phyloP scores from a whole-genome alignment of 129 eudicot species.

The Centrapalus pauciflorus region DNA sequence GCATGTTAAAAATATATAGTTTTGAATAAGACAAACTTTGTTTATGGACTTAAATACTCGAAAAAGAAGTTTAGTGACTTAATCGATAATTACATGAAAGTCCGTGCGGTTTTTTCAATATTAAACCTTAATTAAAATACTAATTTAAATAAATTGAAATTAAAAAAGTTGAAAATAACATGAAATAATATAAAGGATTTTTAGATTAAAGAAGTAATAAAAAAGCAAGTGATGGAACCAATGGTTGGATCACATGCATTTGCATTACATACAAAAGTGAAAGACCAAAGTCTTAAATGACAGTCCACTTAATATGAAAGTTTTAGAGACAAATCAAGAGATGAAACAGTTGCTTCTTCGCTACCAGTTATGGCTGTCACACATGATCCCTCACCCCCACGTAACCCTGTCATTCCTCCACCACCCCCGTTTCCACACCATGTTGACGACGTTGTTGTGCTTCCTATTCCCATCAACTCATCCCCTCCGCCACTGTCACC shows the following conservation, averaged over 20 bases:
- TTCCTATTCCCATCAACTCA: conserved; percentile 27
- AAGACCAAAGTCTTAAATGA: conserved; percentile 15
- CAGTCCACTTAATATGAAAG: conserved; percentile 36
- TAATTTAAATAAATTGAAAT: background rate
- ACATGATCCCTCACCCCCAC: conserved; percentile 28
- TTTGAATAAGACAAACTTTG: too few species aligned
- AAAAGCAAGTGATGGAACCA: conserved; percentile 25
- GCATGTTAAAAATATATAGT: too few species aligned
- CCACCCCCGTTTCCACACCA: conserved; percentile 11
- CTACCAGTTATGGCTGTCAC: conserved; percentile 24
- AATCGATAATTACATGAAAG: too few species aligned
- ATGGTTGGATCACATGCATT: conserved; percentile 43
- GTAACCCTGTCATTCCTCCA: conserved; percentile 22
- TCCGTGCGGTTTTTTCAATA: too few species aligned
- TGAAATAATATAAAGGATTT: too few species aligned
- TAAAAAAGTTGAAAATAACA: background rate
- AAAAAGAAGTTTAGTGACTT: too few species aligned
- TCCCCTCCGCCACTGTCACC: conserved; percentile 18
- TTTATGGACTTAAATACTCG: too few species aligned
- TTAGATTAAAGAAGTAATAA: conserved; percentile 26
- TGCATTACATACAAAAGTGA: conserved; percentile 42
- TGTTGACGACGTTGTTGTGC: conserved; percentile 14
- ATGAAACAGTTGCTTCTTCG: conserved; percentile 29
- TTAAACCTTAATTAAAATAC: background rate
- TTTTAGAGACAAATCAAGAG: conserved; percentile 73